Evolutionary conservation across 2,329 filamentous ascomycete species (phyloP).

Genomic region (Alternaria arbusti): DNA sequence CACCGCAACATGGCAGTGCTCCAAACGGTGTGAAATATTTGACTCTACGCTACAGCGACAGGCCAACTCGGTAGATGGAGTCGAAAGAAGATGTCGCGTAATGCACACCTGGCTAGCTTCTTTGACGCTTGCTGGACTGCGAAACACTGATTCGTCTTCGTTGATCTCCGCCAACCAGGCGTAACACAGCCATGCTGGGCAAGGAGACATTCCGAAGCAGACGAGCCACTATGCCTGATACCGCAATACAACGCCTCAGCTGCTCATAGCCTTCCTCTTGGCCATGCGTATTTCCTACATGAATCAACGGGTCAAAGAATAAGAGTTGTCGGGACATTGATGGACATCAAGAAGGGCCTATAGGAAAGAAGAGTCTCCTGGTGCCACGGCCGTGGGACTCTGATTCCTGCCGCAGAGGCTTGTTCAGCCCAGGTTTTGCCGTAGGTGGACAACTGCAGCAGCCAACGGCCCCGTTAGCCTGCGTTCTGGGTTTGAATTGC

Average conservation of each 20-base stretch:
- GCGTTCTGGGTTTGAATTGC: constrained; percentile 21
- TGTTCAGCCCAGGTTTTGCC: constrained; percentile 3
- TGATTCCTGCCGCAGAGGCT: constrained; percentile 1
- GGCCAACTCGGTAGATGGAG: background rate
- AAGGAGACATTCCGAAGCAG: constrained; percentile 3
- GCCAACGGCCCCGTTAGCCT: constrained; percentile 9
- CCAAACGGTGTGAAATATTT: constrained; percentile 11
- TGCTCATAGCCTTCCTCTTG: background rate
- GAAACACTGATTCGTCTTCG: constrained; percentile 8
- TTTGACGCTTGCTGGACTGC: background rate
- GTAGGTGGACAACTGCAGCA: constrained; percentile 5
- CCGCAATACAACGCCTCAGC: constrained; percentile 1
- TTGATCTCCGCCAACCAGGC: constrained; percentile 13
- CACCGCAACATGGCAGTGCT: constrained; percentile 8
- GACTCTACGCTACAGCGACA: background rate
- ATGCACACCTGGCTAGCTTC: background rate
- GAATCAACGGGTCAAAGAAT: background rate
- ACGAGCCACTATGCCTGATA: constrained; percentile 7
- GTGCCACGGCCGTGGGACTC: constrained; percentile 3
- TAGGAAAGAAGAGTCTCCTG: background rate
- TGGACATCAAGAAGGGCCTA: background rate
- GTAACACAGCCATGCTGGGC: constrained; percentile 16
- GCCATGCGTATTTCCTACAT: background rate
- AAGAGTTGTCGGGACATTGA: background rate
- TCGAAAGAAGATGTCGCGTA: background rate